Percentiles rank a stretch among this genome's conserved stretches.
Conservation (phyloP, 176 grass and related monocot species). For the Cocos nucifera region DNA sequence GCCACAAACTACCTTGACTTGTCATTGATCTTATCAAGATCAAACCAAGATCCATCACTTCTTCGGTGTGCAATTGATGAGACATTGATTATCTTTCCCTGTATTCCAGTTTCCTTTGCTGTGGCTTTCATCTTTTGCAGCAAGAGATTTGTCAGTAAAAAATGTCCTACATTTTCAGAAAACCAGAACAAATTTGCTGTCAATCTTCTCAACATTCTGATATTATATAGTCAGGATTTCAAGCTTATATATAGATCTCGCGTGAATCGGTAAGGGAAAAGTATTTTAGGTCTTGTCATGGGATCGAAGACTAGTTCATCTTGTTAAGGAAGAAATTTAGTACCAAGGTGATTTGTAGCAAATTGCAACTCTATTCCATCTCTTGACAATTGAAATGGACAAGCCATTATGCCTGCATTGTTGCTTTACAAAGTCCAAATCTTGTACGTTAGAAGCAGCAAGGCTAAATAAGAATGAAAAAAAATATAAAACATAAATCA, state of each 20-base stretch:
- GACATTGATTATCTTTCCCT: conserved; percentile 73
- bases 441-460: too few species aligned
- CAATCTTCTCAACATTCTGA: not conserved
- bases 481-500: too few species aligned
- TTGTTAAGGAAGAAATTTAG: not conserved
- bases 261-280: too few species aligned
- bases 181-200: not conserved
- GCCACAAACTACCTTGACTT: conserved; percentile 30
- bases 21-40: conserved; percentile 55
- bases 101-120: conserved; percentile 45
- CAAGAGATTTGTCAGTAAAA: conserved; percentile 67
- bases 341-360: conserved; percentile 73
- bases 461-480: too few species aligned
- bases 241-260: too few species aligned
- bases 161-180: conserved; percentile 51
- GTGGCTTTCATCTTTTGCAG: conserved; percentile 87
- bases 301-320: too few species aligned
- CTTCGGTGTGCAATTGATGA: conserved; percentile 48
- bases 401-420: conserved; percentile 84
- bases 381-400: conserved; percentile 56
- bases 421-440: conserved; percentile 43
- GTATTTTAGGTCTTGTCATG: too few species aligned
- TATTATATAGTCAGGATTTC: too few species aligned
- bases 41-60: conserved; percentile 43
- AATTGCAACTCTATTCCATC: conserved; percentile 85